Evolutionary conservation across 192 early-diverging fungal species (phyloP), one percentile per base, ranked within the genome.

Genomic region (Coemansia sp.): DNA sequence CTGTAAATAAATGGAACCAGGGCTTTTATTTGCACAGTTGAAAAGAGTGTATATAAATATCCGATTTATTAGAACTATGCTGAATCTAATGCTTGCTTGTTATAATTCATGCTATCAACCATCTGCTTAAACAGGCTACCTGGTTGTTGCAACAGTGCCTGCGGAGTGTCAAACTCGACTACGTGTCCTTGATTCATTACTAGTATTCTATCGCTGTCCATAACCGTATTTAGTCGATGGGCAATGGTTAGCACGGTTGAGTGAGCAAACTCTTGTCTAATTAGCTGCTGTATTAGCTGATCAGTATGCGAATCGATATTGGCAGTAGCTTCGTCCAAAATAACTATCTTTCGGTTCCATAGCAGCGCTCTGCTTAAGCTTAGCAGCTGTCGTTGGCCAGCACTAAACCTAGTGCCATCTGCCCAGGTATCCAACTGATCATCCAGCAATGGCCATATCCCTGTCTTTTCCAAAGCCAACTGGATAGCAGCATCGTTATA

Each of bases 271-370:
- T 48, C 46, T 0, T 1, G 23, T 11, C 13, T 23, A 15, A 48
- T 48, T 7, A 48, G 23, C 13, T 11, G 13, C 47, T 87, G 85
- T 49, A 87, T 87, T 20, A 62, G 61, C 40, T 84, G 66, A 19
- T 84, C 84, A 0, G 81, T 88, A 31, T 68, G 68, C 35, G 80
- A 81, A 45, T 88, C 86, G 28, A 86, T 70, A 19, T 56, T 64
- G 18, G 80, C 68, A 4, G 72, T 85, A 13, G 73, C 72, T 68
- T 84, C 83, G 26, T 83, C 85, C 45, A 84, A 78, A 9, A 84
- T 77, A 59, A 81, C 48, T 50, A 83, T 63, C 11, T 15, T 48
- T n/a, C 63, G 44, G 39, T 50, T 33, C 39, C 68, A 55, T 31
- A 79, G 21, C 30, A 79, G 23, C 4, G 86, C 85, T 5, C 85